Base-by-base conservation (phyloP, 2,329 filamentous ascomycete genomes). In the Setomelanomma holmii region DNA sequence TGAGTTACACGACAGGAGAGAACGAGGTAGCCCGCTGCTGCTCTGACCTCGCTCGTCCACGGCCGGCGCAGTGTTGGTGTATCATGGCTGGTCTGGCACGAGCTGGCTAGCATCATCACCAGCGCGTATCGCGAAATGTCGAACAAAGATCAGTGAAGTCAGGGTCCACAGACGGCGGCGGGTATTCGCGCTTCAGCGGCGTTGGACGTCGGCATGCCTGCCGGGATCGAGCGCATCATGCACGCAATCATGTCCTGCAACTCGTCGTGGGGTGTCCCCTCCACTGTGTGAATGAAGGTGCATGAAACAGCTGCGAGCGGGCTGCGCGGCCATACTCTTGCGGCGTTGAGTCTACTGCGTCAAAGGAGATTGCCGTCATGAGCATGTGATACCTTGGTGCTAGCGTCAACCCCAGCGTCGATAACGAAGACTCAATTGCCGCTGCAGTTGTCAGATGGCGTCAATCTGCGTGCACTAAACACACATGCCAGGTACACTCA, bases 171-270 rank as follows among this genome's bases (percentile, higher is more conserved):
- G 45, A 39, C 49, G 40, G 51, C 55, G 46, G 54, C 60, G 61
- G 60, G 53, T 64, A 66, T 24, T 27, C n/a, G 17, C 23, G 27
- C n/a, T n/a, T n/a, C n/a, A n/a, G n/a, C n/a, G 34, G 34, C 16
- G 14, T 36, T 23, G 27, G 24, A 45, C 51, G 49, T 59, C 61
- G 58, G 59, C 53, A 55, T 57, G 39, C 49, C 40, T 40, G 22
- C 52, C 45, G 52, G 56, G 51, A 51, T 27, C 42, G 45, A 46
- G 48, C 47, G 36, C 55, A 35, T 53, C 49, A 60, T 60, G 56
- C 51, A 60, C 47, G 59, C 59, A 61, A 60, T 58, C 39, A 55
- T 55, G 40, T 40, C 54, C 54, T 59, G 56, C 64, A 49, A 55
- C 55, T 33, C 23, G 40, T 40, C 36, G 49, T 41, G 40, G 45